These are phyloP conservation scores for Penicillium capsulatum DNA, from an alignment of 2,329 filamentous ascomycete genomes.

Conservation along the genomic window DNA sequence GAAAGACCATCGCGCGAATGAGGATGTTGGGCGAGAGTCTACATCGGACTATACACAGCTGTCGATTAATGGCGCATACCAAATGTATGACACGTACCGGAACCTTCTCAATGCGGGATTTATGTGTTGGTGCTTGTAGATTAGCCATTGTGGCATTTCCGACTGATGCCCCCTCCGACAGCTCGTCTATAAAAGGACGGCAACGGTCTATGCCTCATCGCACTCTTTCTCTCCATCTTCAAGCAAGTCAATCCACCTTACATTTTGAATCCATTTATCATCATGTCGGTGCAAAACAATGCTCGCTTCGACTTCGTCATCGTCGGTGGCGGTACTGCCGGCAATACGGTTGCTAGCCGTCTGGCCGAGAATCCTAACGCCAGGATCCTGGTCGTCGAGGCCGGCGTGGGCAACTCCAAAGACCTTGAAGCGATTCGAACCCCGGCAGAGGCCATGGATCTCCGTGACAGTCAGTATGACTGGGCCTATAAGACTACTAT, in stretches of 20 bases:
- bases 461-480: constrained; percentile 56
- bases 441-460: constrained; percentile 53
- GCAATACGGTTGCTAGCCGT: constrained; percentile 46
- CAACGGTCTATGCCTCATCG: too few relatives aligned
- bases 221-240: neutral
- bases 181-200: neutral
- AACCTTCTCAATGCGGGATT: neutral
- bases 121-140: too few relatives aligned
- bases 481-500: constrained; percentile 61
- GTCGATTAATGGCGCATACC: neutral
- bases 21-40: too few relatives aligned
- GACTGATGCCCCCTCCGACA: too few relatives aligned
- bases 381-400: constrained; percentile 36
- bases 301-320: constrained; percentile 31
- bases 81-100: too few relatives aligned
- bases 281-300: constrained; percentile 5
- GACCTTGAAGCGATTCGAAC: constrained; percentile 54
- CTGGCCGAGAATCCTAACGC: constrained; percentile 50
- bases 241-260: too few relatives aligned
- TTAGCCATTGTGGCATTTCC: too few relatives aligned
- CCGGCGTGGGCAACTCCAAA: constrained; percentile 44
- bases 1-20: neutral
- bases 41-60: too few relatives aligned
- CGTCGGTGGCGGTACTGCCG: constrained; percentile 37
- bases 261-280: neutral